Conservation (phyloP, 176 grass and related monocot genomes). For the Cenchrus americanus region DNA sequence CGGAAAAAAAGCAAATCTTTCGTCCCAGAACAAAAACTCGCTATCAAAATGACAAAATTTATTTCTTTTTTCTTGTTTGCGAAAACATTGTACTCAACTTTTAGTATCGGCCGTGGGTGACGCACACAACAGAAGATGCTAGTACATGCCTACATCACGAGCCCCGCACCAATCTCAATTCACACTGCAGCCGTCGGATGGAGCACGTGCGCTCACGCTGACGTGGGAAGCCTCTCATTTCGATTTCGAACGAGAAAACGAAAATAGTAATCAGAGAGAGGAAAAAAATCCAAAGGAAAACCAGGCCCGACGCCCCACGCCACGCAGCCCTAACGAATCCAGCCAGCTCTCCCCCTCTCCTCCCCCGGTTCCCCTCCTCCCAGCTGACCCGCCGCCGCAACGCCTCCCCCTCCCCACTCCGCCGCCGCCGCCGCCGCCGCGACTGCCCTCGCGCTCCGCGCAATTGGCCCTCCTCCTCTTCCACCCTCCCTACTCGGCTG, state of each 20-base stretch:
- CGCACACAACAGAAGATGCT: too few species aligned
- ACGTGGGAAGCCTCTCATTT: neutral
- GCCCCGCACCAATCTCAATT: neutral
- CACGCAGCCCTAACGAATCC: slow-evolving; percentile 28
- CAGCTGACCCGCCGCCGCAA: slow-evolving; percentile 3
- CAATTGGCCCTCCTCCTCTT: neutral
- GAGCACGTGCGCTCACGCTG: neutral
- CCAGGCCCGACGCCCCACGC: too few species aligned
- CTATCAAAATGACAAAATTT: too few species aligned
- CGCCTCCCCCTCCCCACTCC: neutral
- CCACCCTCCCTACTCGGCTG: neutral
- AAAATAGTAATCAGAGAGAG: too few species aligned
- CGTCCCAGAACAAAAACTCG: too few species aligned
- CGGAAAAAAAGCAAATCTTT: too few species aligned
- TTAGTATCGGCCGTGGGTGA: too few species aligned
- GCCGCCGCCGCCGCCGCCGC: neutral
- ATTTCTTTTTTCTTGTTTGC: too few species aligned
- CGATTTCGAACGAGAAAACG: neutral
- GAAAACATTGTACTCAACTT: too few species aligned
- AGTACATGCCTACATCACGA: too few species aligned
- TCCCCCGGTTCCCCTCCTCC: neutral
- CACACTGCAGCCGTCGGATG: neutral
- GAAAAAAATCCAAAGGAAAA: neutral
- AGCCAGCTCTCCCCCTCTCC: neutral
- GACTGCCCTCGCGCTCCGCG: neutral